Percentiles rank a stretch among this genome's conserved stretches.
phyloP scores from a whole-genome alignment of 2,329 filamentous ascomycete species.

The Cercospora janseana region DNA sequence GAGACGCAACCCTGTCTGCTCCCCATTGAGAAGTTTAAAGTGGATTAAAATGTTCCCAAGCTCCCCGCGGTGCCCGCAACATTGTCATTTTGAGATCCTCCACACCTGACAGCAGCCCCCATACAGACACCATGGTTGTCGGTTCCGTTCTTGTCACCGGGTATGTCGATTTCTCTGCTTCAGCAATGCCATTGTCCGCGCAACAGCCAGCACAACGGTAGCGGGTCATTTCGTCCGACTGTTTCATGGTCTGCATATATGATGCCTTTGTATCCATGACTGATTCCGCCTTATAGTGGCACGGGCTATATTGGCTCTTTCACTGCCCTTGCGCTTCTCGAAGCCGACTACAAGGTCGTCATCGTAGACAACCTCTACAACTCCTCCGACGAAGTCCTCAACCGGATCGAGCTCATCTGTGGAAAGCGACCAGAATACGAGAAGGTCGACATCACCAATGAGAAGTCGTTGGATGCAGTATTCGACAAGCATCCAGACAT shows the following conservation, averaged over 20 bases:
- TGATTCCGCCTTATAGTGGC: conserved; percentile 59
- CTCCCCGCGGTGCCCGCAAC: conserved; percentile 5
- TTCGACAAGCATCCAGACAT: conserved; percentile 88
- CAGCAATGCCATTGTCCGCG: conserved; percentile 1
- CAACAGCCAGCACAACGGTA: background rate
- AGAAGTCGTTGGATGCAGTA: conserved; percentile 77
- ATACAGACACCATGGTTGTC: conserved; percentile 25
- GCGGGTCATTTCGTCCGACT: background rate
- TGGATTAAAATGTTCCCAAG: background rate
- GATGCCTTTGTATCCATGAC: background rate
- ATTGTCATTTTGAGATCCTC: background rate
- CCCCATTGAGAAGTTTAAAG: background rate
- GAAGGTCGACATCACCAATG: conserved; percentile 83
- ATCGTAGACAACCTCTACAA: conserved; percentile 98
- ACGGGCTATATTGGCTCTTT: conserved; percentile 99
- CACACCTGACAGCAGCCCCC: background rate
- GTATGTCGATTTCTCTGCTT: conserved; percentile 18
- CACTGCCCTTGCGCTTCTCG: conserved; percentile 84
- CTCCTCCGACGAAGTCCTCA: conserved; percentile 84
- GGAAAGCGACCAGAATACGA: conserved; percentile 85
- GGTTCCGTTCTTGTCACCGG: conserved; percentile 31
- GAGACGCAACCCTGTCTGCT: conserved; percentile 1
- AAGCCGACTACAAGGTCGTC: conserved; percentile 94
- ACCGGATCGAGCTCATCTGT: conserved; percentile 90
- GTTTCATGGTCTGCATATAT: background rate